phyloP scores from a whole-genome alignment of 2,329 filamentous ascomycete species.

The Orbilia quercus region DNA sequence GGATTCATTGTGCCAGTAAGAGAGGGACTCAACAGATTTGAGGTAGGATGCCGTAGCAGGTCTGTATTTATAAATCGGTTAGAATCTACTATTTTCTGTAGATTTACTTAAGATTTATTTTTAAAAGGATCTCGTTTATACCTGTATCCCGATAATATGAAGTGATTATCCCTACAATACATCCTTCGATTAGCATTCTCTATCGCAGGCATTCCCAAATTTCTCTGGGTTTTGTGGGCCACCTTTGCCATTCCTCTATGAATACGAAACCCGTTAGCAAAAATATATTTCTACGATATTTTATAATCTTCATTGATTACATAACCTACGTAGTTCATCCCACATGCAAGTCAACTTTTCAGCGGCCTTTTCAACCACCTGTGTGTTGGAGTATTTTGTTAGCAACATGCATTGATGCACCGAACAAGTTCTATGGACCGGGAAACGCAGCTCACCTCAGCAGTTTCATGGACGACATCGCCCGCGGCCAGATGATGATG shows the following conservation, averaged over 20 bases:
- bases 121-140: constrained; percentile 53
- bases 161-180: constrained; percentile 71
- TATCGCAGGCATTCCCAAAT: not conserved
- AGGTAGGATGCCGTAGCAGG: constrained; percentile 68
- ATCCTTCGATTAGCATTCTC: not conserved
- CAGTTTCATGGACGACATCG: constrained; percentile 48
- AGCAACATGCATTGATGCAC: not conserved
- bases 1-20: constrained; percentile 66
- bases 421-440: not conserved
- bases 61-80: constrained; percentile 67
- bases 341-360: constrained; percentile 59
- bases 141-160: constrained; percentile 75
- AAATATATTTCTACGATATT: not conserved
- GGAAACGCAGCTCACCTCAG: constrained; percentile 29
- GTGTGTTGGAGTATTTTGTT: constrained; percentile 32
- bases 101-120: too few relatives aligned
- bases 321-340: constrained; percentile 59
- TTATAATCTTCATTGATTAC: constrained; percentile 23
- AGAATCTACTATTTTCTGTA: too few relatives aligned
- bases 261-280: constrained; percentile 1
- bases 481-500: constrained; percentile 25
- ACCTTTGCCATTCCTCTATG: constrained; percentile 51
- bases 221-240: not conserved
- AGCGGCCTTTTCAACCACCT: constrained; percentile 45
- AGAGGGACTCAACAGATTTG: constrained; percentile 33